A percentile compares a stretch with the other conserved stretches of the same genome.
phyloP scores from a whole-genome alignment of 2,329 filamentous ascomycete genomes.

The Graphilbum fragrans region DNA sequence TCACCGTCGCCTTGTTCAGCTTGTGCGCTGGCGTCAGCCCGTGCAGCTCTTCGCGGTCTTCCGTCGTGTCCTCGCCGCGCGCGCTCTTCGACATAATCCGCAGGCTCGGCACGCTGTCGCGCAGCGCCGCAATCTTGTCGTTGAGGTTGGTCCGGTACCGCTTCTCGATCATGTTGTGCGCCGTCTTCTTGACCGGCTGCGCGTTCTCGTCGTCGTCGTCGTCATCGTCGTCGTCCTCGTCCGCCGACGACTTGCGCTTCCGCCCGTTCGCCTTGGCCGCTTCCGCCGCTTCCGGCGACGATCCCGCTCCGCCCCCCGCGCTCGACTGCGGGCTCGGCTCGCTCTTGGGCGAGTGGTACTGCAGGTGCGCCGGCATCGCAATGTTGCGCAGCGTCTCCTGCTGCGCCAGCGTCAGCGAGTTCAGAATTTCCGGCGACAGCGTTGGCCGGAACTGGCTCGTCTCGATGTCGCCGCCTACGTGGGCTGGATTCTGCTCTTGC shows the following conservation, averaged over 20 bases:
- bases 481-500: constrained; percentile 13
- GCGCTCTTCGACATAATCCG: constrained; percentile 69
- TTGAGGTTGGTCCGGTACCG: constrained; percentile 92
- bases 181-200: constrained; percentile 67
- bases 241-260: constrained; percentile 59
- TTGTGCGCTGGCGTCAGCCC: constrained; percentile 83
- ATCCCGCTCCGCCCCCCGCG: constrained; percentile 32
- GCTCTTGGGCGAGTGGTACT: constrained; percentile 47
- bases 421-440: constrained; percentile 20
- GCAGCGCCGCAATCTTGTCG: constrained; percentile 86
- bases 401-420: constrained; percentile 41
- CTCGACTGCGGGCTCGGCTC: constrained; percentile 46
- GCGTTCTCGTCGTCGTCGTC: constrained; percentile 46
- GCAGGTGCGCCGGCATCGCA: constrained; percentile 51
- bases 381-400: constrained; percentile 50
- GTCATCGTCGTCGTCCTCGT: constrained; percentile 47
- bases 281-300: constrained; percentile 45
- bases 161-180: constrained; percentile 98
- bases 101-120: constrained; percentile 84
- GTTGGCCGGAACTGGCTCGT: constrained; percentile 17
- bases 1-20: constrained; percentile 87
- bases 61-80: constrained; percentile 54
- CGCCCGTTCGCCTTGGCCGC: constrained; percentile 35
- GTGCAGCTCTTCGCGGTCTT: constrained; percentile 69
- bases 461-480: constrained; percentile 11